A percentile compares a stretch with the other conserved stretches of the same genome.
Evolutionary conservation across 2,329 filamentous ascomycete genomes (phyloP).

Genomic region (Colletotrichum nymphaeae): DNA sequence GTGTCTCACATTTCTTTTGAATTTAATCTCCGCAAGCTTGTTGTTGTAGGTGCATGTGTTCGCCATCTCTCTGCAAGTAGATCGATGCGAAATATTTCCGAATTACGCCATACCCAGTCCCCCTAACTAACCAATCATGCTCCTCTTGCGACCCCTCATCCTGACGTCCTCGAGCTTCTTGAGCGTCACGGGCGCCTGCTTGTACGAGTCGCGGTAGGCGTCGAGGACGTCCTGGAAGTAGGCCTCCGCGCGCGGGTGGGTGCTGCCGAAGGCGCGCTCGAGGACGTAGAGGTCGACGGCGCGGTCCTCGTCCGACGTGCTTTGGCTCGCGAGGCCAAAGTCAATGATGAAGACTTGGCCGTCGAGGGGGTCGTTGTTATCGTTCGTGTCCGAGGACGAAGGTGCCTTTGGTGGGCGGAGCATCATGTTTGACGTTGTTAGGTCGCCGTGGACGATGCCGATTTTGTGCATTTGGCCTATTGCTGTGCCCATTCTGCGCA

Average conservation of each 20-base stretch:
- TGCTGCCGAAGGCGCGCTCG: constrained; percentile 93
- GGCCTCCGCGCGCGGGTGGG: constrained; percentile 86
- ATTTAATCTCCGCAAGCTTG: no score
- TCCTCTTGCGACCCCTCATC: constrained; percentile 93
- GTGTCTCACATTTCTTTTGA: background rate
- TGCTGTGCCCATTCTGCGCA: constrained; percentile 76
- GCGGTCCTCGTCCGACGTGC: constrained; percentile 86
- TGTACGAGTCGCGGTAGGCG: constrained; percentile 80
- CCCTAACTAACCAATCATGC: constrained; percentile 83
- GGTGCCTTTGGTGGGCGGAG: no score
- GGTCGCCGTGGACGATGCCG: constrained; percentile 93
- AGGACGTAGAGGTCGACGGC: constrained; percentile 97
- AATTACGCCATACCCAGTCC: constrained; percentile 26
- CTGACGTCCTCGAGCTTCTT: constrained; percentile 91
- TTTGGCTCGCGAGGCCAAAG: constrained; percentile 89
- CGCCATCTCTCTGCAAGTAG: background rate
- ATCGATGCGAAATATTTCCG: constrained; percentile 20
- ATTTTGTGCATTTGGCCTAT: constrained; percentile 82
- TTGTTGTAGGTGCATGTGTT: no score
- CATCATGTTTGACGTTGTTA: constrained; percentile 99
- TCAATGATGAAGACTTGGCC: constrained; percentile 93
- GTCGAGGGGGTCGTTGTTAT: constrained; percentile 52
- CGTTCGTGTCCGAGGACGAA: no score
- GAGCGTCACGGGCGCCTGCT: constrained; percentile 79
- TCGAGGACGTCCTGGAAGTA: constrained; percentile 80